Base-by-base conservation (phyloP, 2,329 filamentous ascomycete species). In the Lanzia echinophila region DNA sequence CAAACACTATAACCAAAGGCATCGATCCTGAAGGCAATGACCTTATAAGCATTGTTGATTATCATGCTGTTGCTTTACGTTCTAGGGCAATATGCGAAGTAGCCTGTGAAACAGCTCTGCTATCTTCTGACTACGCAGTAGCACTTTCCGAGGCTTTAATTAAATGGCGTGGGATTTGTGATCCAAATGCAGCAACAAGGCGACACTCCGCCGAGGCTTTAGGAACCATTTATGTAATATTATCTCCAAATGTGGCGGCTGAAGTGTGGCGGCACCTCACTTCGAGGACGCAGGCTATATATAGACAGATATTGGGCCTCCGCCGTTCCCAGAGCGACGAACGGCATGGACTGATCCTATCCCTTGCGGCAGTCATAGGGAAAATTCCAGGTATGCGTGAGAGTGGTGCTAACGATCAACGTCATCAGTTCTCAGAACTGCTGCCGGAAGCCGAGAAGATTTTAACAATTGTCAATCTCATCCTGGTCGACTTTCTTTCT, bases 31-130 rank as follows among this genome's bases (percentile, higher is more conserved):
- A 90, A 63, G 94, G 92, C 19, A 45, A 46, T 0, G 44, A 53
- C 41, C 77, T 97, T 2, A 90, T 97, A 0, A 94, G 97, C 66
- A 79, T 82, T 2, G 88, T 97, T 1, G 94, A 99, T 66, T 99
- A 96, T 65, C 90, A 96, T 67, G 82, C 89, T 36, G 90, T 99
- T 19, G 92, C 94, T 2, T 78, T 95, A n/a, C 81, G 92, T 22
- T 86, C 87, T 15, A 81, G 88, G 60, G 92, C 91, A 3, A 85
- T 96, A 63, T 78, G 83, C 39, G 82, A 91, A 45, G 89, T 97
- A 11, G 84, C 88, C 0, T 72, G 82, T 12, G 78, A 78, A 36
- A 86, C 87, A 0, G 82, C 88, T 0, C 73, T 72, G n/a, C 72
- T 97, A 5, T 81, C 83, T 31, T 63, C 67, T 8, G 38, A 53